phyloP scores from a whole-genome alignment of 306 rosid genomes.

The Castanea sativa region DNA sequence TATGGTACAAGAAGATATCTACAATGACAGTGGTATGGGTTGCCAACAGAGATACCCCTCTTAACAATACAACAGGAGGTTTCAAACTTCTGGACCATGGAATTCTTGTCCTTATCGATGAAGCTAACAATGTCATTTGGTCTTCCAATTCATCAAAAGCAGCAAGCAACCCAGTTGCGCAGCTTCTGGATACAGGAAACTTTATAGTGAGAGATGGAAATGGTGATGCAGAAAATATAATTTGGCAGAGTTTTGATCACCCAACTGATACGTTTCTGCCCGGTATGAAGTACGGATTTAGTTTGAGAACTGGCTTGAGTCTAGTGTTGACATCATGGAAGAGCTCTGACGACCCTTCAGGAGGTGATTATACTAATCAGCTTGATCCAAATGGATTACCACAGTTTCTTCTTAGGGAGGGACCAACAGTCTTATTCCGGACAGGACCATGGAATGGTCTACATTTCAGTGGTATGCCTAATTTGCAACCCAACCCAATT shows the following conservation, averaged over 20 bases:
- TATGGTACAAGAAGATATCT: slow-evolving; percentile 49
- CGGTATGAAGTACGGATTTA: slow-evolving; percentile 47
- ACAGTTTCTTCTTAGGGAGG: no score
- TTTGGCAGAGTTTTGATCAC: slow-evolving; percentile 54
- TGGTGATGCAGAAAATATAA: neutral
- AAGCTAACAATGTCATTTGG: slow-evolving; percentile 5
- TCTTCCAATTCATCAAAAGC: neutral
- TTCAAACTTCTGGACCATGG: slow-evolving; percentile 19
- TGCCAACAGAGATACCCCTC: slow-evolving; percentile 40
- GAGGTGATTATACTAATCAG: slow-evolving; percentile 6
- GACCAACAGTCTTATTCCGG: no score
- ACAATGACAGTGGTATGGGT: slow-evolving; percentile 50
- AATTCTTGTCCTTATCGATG: slow-evolving; percentile 34
- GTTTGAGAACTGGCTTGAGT: slow-evolving; percentile 21
- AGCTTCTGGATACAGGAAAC: slow-evolving; percentile 37
- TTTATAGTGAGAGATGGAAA: slow-evolving; percentile 30
- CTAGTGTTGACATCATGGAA: slow-evolving; percentile 36
- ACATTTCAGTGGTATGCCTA: slow-evolving; percentile 1
- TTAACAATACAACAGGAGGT: slow-evolving; percentile 30
- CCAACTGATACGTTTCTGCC: slow-evolving; percentile 48
- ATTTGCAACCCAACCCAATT: neutral
- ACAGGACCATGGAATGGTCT: slow-evolving; percentile 29
- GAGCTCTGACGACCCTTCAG: slow-evolving; percentile 38
- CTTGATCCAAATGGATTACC: no score
- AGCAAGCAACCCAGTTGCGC: slow-evolving; percentile 12